phyloP scores from a whole-genome alignment of 2,329 filamentous ascomycete species.

The Fusarium albidum region DNA sequence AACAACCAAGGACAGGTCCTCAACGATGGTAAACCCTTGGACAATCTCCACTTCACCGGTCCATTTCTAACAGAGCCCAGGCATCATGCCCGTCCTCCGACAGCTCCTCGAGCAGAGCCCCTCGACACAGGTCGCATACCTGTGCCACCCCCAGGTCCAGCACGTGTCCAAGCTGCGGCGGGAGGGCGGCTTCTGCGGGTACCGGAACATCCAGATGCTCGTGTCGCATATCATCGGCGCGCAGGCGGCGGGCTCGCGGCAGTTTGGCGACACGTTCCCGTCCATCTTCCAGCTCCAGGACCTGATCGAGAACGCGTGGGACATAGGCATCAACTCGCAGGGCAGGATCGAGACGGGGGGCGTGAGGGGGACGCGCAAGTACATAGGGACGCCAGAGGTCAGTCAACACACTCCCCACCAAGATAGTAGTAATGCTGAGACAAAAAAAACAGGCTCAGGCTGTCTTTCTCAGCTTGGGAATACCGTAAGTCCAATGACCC shows the following conservation, averaged over 20 bases:
- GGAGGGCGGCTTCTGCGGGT: constrained; percentile 93
- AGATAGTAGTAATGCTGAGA: too few relatives aligned
- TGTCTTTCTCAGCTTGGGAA: constrained; percentile 73
- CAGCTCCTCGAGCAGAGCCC: constrained; percentile 71
- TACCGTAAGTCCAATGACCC: constrained; percentile 67
- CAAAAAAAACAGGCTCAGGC: constrained; percentile 71
- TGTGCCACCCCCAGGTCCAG: constrained; percentile 78
- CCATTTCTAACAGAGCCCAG: constrained; percentile 40
- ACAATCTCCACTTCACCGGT: not conserved
- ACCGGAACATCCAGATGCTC: constrained; percentile 94
- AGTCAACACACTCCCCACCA: too few relatives aligned
- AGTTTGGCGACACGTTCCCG: constrained; percentile 70
- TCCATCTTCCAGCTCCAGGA: constrained; percentile 86
- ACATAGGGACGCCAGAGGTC: constrained; percentile 94
- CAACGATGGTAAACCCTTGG: constrained; percentile 53
- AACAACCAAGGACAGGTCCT: constrained; percentile 65
- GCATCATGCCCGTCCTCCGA: constrained; percentile 68
- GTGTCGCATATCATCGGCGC: constrained; percentile 77
- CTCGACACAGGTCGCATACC: constrained; percentile 73
- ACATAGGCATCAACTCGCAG: constrained; percentile 78
- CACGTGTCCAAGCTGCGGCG: constrained; percentile 84
- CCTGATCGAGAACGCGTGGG: constrained; percentile 88
- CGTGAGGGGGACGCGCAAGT: constrained; percentile 88
- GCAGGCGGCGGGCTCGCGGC: constrained; percentile 62
- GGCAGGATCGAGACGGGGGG: constrained; percentile 86